A percentile compares a stretch with the other conserved stretches of the same genome.
phyloP scores from a whole-genome alignment of 352 stramenopile species.

The Globisporangium cystogenes region DNA sequence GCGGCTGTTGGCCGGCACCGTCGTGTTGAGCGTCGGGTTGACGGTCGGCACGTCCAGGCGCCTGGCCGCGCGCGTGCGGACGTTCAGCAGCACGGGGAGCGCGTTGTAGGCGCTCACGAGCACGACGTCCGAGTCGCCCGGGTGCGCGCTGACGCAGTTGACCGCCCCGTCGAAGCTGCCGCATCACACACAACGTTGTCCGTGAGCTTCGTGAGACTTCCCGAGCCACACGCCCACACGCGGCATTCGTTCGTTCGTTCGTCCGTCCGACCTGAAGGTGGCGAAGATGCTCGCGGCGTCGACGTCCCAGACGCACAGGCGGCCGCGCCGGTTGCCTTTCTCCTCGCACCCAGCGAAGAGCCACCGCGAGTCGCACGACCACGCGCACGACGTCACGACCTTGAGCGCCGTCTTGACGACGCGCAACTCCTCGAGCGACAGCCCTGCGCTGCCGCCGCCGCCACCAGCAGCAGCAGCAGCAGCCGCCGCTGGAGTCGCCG shows the following conservation, averaged over 20 bases:
- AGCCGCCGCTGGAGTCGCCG: no score
- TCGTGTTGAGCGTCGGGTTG: conserved; percentile 47
- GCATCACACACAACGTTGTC: background rate
- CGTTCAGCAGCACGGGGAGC: conserved; percentile 45
- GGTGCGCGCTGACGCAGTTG: conserved; percentile 51
- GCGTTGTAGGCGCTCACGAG: conserved; percentile 58
- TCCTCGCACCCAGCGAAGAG: conserved; percentile 69
- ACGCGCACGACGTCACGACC: conserved; percentile 53
- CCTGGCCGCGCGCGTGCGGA: conserved; percentile 24
- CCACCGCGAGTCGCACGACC: conserved; percentile 56
- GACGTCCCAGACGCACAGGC: conserved; percentile 68
- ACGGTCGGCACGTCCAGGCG: conserved; percentile 32
- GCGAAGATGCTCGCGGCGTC: conserved; percentile 46
- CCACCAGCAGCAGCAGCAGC: background rate
- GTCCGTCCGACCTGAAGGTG: conserved; percentile 42
- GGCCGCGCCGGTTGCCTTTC: conserved; percentile 44
- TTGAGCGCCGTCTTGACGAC: conserved; percentile 53
- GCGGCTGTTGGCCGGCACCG: conserved; percentile 41
- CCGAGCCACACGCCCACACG: no score
- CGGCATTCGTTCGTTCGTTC: no score
- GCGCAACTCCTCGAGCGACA: conserved; percentile 44
- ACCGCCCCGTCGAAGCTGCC: conserved; percentile 44
- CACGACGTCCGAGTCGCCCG: conserved; percentile 40
- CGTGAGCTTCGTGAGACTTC: no score
- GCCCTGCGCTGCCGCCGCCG: background rate